Conservation (phyloP, 1,284 basidiomycete species). For the Ganoderma meredithae region DNA sequence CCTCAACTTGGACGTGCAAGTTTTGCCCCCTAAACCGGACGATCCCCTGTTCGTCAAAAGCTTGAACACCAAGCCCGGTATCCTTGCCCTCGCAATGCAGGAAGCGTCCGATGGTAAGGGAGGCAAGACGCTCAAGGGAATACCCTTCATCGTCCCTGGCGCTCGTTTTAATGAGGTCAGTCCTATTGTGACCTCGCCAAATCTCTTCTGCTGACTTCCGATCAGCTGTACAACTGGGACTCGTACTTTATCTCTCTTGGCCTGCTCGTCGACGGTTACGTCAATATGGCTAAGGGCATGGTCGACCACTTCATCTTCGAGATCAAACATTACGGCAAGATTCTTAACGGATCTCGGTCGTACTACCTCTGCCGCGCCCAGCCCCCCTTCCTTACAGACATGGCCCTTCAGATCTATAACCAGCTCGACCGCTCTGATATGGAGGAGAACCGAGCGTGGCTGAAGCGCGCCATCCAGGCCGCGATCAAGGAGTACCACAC, state of each 20-base stretch:
- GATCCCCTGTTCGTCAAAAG: conserved; percentile 92
- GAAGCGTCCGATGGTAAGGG: conserved; percentile 84
- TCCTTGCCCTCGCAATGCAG: conserved; percentile 96
- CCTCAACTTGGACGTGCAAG: conserved; percentile 90
- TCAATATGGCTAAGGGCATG: conserved; percentile 95
- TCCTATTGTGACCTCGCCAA: conserved; percentile 21
- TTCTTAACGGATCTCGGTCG: conserved; percentile 79
- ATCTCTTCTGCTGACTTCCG: neutral
- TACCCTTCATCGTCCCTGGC: conserved; percentile 97
- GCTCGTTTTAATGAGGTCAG: conserved; percentile 96
- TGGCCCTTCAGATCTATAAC: conserved; percentile 97
- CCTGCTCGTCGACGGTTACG: conserved; percentile 92
- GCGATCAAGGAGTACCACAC: conserved; percentile 99
- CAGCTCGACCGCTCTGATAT: conserved; percentile 89
- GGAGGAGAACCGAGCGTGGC: conserved; percentile 87
- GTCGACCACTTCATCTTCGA: conserved; percentile 99
- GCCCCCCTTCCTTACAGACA: conserved; percentile 98
- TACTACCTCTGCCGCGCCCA: conserved; percentile 97
- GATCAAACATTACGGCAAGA: conserved; percentile 97
- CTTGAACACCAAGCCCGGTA: conserved; percentile 92
- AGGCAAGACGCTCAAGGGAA: conserved; percentile 86
- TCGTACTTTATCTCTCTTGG: conserved; percentile 96
- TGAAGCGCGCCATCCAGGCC: conserved; percentile 94
- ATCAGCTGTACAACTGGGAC: conserved; percentile 89
- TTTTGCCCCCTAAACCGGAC: conserved; percentile 86